Evolutionary conservation across 2,329 filamentous ascomycete species (phyloP).

Genomic region (Colletotrichum filicis): DNA sequence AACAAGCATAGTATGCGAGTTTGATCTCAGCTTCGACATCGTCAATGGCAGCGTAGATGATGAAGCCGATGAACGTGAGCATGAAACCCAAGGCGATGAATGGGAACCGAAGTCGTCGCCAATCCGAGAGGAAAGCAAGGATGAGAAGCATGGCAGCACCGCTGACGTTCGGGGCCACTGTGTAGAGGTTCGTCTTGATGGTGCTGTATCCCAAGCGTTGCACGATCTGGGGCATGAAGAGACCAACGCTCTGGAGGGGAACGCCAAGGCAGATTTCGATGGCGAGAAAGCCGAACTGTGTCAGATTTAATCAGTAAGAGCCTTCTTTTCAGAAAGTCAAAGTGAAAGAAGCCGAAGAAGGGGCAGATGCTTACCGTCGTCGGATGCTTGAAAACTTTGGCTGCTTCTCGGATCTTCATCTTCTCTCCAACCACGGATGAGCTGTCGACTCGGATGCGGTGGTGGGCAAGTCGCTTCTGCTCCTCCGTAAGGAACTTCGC

Average conservation of each 20-base stretch:
- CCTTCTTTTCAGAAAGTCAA: not conserved
- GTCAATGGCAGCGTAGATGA: constrained; percentile 80
- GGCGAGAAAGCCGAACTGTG: constrained; percentile 37
- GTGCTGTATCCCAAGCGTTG: constrained; percentile 56
- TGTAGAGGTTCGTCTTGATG: constrained; percentile 80
- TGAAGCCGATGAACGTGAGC: constrained; percentile 81
- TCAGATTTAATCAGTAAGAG: not conserved
- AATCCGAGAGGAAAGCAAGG: constrained; percentile 78
- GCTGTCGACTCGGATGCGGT: constrained; percentile 80
- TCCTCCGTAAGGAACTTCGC: constrained; percentile 73
- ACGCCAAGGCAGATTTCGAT: constrained; percentile 71
- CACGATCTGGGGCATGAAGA: constrained; percentile 65
- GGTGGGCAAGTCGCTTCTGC: constrained; percentile 75
- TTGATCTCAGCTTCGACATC: constrained; percentile 63
- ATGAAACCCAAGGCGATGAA: constrained; percentile 80
- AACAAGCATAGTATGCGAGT: constrained; percentile 63
- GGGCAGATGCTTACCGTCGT: constrained; percentile 50
- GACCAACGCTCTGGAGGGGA: constrained; percentile 63
- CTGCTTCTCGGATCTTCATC: constrained; percentile 61
- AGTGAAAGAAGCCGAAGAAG: constrained; percentile 48
- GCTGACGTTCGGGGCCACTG: constrained; percentile 81
- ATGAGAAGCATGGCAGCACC: constrained; percentile 79
- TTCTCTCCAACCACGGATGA: constrained; percentile 69
- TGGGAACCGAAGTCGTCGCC: constrained; percentile 62
- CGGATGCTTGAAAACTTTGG: constrained; percentile 62